Evolutionary conservation across 2,329 filamentous ascomycete genomes (phyloP).

Genomic region (Colletotrichum tamarilloi): DNA sequence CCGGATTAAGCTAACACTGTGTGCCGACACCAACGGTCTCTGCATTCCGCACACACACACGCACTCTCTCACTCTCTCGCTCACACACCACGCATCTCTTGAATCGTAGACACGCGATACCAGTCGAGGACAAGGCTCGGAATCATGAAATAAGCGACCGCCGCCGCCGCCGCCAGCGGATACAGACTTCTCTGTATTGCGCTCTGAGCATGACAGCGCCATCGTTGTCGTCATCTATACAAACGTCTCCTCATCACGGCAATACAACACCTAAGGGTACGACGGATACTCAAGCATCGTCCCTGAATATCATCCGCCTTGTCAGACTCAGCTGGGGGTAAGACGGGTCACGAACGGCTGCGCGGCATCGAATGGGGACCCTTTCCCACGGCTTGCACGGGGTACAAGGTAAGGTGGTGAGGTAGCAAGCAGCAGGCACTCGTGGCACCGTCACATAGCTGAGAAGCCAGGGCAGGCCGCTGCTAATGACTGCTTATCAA

Average conservation of each 20-base stretch:
- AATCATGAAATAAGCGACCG: constrained; percentile 3
- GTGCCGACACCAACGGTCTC: background rate
- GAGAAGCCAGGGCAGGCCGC: background rate
- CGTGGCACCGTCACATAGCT: background rate
- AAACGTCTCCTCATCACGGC: background rate
- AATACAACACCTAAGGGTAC: background rate
- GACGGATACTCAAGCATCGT: background rate
- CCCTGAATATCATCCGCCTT: constrained; percentile 1
- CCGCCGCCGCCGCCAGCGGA: background rate
- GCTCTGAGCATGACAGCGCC: background rate
- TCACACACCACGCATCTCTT: background rate
- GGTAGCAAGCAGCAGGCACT: background rate
- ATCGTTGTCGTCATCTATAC: background rate
- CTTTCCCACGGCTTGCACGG: background rate
- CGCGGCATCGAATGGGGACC: background rate
- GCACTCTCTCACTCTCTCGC: too few relatives aligned
- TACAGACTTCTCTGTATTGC: background rate
- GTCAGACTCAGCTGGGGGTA: background rate
- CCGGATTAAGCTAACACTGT: constrained; percentile 7
- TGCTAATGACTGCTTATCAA: too few relatives aligned
- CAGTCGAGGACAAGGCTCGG: background rate
- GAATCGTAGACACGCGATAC: background rate
- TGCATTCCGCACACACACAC: background rate
- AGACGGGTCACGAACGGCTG: background rate
- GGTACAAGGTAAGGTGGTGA: background rate